These are phyloP conservation scores for Daucus carota DNA, from an alignment of 129 eudicot genomes.

Conservation along the genomic window DNA sequence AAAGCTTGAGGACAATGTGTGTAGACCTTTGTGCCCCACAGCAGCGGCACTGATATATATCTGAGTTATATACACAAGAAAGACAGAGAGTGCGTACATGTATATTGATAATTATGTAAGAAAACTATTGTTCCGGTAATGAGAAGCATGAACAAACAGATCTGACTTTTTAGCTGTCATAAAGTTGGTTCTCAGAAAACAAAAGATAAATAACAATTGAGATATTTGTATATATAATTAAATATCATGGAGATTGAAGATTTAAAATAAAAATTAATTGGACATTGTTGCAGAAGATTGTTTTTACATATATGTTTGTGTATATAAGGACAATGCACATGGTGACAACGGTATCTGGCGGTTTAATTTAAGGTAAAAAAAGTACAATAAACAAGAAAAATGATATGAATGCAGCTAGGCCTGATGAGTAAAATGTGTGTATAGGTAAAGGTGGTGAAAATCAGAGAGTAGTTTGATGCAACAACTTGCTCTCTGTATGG, in stretches of 20 bases:
- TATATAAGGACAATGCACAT: conserved; percentile 6
- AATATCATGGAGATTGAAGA: not conserved
- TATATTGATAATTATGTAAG: too few relatives aligned
- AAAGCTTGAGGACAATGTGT: too few relatives aligned
- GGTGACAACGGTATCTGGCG: conserved; percentile 8
- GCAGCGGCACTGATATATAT: not conserved
- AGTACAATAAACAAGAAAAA: not conserved
- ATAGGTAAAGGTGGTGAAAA: conserved; percentile 24
- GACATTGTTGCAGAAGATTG: not conserved
- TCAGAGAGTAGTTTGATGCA: conserved; percentile 34
- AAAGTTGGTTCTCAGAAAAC: not conserved
- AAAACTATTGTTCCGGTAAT: not conserved
- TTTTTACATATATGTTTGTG: not conserved
- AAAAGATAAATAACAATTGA: not conserved
- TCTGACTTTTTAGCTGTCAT: not conserved
- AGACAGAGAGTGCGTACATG: too few relatives aligned
- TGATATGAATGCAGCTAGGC: too few relatives aligned
- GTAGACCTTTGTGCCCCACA: not conserved
- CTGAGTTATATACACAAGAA: too few relatives aligned
- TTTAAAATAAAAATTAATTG: not conserved
- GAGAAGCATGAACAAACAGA: not conserved
- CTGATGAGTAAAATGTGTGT: too few relatives aligned
- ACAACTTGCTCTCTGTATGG: conserved; percentile 34
- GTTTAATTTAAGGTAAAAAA: not conserved
- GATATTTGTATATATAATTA: not conserved